Conservation (phyloP, 2,329 filamentous ascomycete genomes). For the Aureobasidium sp. region DNA sequence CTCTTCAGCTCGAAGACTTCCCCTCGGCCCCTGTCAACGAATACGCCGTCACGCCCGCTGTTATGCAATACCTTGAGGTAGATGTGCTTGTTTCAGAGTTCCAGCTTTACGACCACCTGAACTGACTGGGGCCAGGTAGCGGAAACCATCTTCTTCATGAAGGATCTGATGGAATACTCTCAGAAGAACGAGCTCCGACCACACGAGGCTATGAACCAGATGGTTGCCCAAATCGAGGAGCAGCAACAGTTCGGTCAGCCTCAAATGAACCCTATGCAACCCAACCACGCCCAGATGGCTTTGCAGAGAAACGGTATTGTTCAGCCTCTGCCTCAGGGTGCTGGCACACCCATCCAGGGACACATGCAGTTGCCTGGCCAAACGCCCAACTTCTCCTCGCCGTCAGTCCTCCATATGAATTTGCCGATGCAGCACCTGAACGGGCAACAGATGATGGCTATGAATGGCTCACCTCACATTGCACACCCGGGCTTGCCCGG, state of each 20-base stretch:
- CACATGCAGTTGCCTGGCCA: constrained; percentile 24
- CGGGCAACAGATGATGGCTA: constrained; percentile 30
- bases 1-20: constrained; percentile 36
- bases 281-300: constrained; percentile 27
- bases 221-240: constrained; percentile 34
- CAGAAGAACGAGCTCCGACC: constrained; percentile 46
- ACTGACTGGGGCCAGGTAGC: constrained; percentile 40
- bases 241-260: constrained; percentile 19
- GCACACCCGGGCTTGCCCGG: constrained; percentile 28
- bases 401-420: constrained; percentile 46
- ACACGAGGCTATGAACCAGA: constrained; percentile 44
- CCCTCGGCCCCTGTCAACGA: constrained; percentile 38
- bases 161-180: constrained; percentile 49
- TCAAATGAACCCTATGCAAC: constrained; percentile 21
- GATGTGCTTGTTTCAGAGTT: constrained; percentile 16
- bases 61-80: constrained; percentile 57
- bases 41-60: constrained; percentile 46
- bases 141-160: constrained; percentile 58
- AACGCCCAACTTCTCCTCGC: constrained; percentile 43
- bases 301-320: constrained; percentile 24
- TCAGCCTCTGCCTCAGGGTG: constrained; percentile 14
- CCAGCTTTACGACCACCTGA: constrained; percentile 7
- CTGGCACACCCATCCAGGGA: constrained; percentile 24
- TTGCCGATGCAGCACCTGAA: constrained; percentile 28
- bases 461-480: constrained; percentile 42